Evolutionary conservation across 1,284 basidiomycete genomes (phyloP).

Genomic region (Cryptococcus maquisensis): DNA sequence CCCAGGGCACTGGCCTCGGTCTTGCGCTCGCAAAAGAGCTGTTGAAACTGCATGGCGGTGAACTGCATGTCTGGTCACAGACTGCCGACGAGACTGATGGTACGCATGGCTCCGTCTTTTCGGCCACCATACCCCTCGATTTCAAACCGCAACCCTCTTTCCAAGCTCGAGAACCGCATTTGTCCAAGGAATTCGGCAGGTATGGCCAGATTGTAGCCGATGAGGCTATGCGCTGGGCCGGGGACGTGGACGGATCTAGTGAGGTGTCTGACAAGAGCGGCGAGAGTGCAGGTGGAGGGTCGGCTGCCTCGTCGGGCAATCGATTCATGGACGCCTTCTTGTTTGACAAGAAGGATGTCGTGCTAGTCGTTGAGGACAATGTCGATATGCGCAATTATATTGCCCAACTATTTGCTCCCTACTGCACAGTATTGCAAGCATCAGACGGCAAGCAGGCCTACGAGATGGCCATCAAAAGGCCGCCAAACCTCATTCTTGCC

Average conservation of each 20-base stretch:
- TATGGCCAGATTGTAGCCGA: slow-evolving; percentile 35
- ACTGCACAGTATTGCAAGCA: slow-evolving; percentile 45
- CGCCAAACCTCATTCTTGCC: slow-evolving; percentile 35
- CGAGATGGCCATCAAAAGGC: slow-evolving; percentile 21
- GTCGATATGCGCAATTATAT: slow-evolving; percentile 43
- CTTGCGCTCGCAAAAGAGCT: slow-evolving; percentile 42
- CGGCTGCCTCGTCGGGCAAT: slow-evolving; percentile 8
- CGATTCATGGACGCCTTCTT: slow-evolving; percentile 23
- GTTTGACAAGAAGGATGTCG: slow-evolving; percentile 26
- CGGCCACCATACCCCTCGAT: slow-evolving; percentile 19
- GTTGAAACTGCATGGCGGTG: slow-evolving; percentile 49
- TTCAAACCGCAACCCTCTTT: not conserved
- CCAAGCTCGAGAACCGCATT: not conserved
- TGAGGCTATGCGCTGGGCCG: slow-evolving; percentile 37
- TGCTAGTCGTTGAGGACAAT: slow-evolving; percentile 40
- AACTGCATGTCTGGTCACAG: slow-evolving; percentile 36
- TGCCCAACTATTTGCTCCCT: slow-evolving; percentile 35
- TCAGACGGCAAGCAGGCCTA: slow-evolving; percentile 46
- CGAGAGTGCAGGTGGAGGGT: slow-evolving; percentile 1
- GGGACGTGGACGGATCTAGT: slow-evolving; percentile 9
- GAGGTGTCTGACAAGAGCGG: slow-evolving; percentile 20
- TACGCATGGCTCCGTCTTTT: slow-evolving; percentile 33
- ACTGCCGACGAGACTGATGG: slow-evolving; percentile 24
- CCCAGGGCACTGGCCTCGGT: slow-evolving; percentile 32
- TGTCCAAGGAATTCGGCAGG: slow-evolving; percentile 9